Conservation (phyloP, 2,329 filamentous ascomycete species). For the Chalaropsis thielavioides region DNA sequence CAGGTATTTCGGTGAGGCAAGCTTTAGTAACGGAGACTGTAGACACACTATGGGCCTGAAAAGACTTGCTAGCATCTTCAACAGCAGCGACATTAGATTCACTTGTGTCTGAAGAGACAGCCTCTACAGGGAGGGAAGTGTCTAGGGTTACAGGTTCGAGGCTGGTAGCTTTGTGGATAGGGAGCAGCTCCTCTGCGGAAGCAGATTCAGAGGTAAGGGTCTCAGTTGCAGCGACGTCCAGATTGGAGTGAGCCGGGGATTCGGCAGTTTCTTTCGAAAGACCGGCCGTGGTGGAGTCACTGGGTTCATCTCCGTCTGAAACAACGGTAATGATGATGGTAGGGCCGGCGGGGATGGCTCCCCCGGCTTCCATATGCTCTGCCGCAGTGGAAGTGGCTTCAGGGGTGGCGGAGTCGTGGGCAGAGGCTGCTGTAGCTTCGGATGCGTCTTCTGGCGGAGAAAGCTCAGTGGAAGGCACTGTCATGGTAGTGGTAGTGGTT, state of each 20-base stretch:
- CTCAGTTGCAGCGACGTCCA: not conserved
- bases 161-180: not conserved
- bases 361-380: not conserved
- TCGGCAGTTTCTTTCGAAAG: not conserved
- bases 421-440: not conserved
- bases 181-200: not conserved
- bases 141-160: not conserved
- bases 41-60: not conserved
- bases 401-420: not conserved
- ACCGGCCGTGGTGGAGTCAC: not conserved
- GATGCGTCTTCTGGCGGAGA: not conserved
- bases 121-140: not conserved
- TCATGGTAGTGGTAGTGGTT: not conserved
- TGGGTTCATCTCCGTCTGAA: not conserved
- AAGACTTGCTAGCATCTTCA: not conserved
- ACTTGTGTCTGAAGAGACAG: not conserved
- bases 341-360: not conserved
- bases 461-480: not conserved
- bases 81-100: not conserved
- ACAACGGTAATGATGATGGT: not conserved
- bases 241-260: not conserved
- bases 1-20: too few species aligned
- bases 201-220: not conserved
- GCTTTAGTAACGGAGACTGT: not conserved
- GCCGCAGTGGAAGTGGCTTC: not conserved